Evolutionary conservation across 441 rosid genomes (phyloP).

Genomic region (Raphanus hybrid): DNA sequence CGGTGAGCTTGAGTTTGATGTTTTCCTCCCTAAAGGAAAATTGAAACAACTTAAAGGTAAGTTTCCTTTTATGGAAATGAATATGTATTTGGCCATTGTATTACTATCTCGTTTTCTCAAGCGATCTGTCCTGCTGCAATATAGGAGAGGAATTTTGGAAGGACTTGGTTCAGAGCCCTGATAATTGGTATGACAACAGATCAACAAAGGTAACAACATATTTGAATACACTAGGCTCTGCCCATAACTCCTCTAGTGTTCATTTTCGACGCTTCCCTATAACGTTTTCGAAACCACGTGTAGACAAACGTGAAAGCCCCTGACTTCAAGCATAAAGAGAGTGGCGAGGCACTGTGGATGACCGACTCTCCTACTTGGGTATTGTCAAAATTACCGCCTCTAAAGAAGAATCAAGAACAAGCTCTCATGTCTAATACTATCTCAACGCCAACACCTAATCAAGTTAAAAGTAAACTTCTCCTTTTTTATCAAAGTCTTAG

Average conservation of each 20-base stretch:
- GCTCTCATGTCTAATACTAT: neutral
- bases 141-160: constrained; percentile 46
- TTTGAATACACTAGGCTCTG: constrained; percentile 3
- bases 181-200: constrained; percentile 45
- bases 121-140: constrained; percentile 3
- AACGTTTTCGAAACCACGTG: neutral
- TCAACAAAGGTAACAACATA: constrained; percentile 30
- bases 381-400: constrained; percentile 53
- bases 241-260: neutral
- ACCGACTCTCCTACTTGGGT: constrained; percentile 60
- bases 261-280: neutral
- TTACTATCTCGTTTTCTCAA: neutral
- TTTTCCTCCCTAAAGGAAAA: constrained; percentile 36
- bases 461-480: constrained; percentile 45
- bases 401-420: constrained; percentile 36
- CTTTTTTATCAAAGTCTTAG: constrained; percentile 2
- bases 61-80: constrained; percentile 4
- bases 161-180: constrained; percentile 39
- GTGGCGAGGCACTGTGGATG: constrained; percentile 64
- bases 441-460: constrained; percentile 31
- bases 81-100: neutral
- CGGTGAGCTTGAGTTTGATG: constrained; percentile 48
- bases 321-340: constrained; percentile 69
- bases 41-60: constrained; percentile 52
- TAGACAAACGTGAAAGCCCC: constrained; percentile 57